Percentiles rank a stretch among this genome's conserved stretches.
Evolutionary conservation across 495 filamentous ascomycete genomes (phyloP).

Genomic region (Aspergillus leporis): DNA sequence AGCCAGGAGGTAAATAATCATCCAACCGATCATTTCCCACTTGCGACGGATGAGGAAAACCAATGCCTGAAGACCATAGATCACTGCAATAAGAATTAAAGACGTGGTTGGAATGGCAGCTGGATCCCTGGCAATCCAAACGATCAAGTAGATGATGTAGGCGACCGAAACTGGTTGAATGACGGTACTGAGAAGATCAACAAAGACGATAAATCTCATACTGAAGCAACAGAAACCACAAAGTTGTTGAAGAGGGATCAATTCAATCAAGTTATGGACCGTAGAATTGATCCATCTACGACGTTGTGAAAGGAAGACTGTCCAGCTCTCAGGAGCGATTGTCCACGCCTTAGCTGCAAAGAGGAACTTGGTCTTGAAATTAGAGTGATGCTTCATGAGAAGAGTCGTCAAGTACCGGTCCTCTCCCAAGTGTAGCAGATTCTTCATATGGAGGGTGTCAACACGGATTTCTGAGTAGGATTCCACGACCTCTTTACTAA

Average conservation of each 20-base stretch:
- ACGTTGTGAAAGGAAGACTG: slow-evolving; percentile 94
- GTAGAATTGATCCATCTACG: slow-evolving; percentile 99
- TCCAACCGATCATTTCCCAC: slow-evolving; percentile 99
- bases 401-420: slow-evolving; percentile 96
- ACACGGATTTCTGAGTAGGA: slow-evolving; percentile 88
- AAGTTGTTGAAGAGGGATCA: slow-evolving; percentile 88
- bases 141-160: slow-evolving; percentile 88
- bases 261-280: slow-evolving; percentile 94
- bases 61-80: slow-evolving; percentile 95
- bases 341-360: slow-evolving; percentile 92
- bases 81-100: slow-evolving; percentile 86
- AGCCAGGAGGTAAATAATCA: slow-evolving; percentile 92
- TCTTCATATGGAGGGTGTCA: slow-evolving; percentile 99
- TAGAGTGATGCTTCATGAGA: slow-evolving; percentile 86
- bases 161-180: slow-evolving; percentile 90
- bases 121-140: slow-evolving; percentile 60
- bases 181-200: slow-evolving; percentile 88
- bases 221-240: slow-evolving; percentile 99
- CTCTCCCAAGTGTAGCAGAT: slow-evolving; percentile 85
- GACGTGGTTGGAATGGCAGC: slow-evolving; percentile 75
- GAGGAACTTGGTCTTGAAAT: slow-evolving; percentile 98
- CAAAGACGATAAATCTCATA: slow-evolving; percentile 97
- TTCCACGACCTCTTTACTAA: slow-evolving; percentile 86
- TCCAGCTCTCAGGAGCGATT: slow-evolving; percentile 89
- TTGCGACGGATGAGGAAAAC: slow-evolving; percentile 95